phyloP scores from a whole-genome alignment of 169 alveolate species.

The Perkinsus chesapeaki region DNA sequence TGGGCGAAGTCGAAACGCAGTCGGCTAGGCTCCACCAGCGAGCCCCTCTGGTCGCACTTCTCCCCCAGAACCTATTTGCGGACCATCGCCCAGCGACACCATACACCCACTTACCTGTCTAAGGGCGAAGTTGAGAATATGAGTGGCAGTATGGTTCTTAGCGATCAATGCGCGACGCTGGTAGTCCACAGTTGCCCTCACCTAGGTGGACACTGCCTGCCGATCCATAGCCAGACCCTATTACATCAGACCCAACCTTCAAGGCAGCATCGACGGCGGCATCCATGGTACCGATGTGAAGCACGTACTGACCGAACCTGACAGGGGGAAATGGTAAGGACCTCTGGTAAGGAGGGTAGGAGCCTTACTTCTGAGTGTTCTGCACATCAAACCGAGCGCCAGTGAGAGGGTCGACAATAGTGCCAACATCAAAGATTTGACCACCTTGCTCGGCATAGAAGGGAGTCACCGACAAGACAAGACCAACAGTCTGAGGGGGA shows the following conservation, averaged over 20 bases:
- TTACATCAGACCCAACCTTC: background rate
- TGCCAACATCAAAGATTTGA: conserved; percentile 37
- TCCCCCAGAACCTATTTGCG: conserved; percentile 34
- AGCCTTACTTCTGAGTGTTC: conserved; percentile 54
- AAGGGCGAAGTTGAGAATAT: conserved; percentile 72
- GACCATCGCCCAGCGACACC: background rate
- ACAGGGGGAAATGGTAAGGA: background rate
- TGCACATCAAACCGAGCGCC: conserved; percentile 52
- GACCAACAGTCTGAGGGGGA: conserved; percentile 22
- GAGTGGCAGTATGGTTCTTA: conserved; percentile 86
- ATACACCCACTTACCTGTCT: conserved; percentile 44
- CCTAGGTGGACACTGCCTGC: too few species aligned
- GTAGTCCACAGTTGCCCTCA: conserved; percentile 46
- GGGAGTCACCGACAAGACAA: conserved; percentile 68
- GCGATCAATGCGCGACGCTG: conserved; percentile 71
- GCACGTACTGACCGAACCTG: conserved; percentile 59
- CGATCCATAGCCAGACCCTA: too few species aligned
- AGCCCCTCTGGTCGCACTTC: conserved; percentile 67
- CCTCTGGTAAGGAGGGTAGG: background rate
- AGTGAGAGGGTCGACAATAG: conserved; percentile 11
- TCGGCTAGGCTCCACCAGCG: conserved; percentile 66
- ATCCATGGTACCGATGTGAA: conserved; percentile 62
- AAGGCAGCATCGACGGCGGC: conserved; percentile 6
- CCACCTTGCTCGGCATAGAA: conserved; percentile 69
- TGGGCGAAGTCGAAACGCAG: conserved; percentile 70